These are phyloP conservation scores for Punica granatum DNA, from an alignment of 345 rosid species.

Conservation along the genomic window DNA sequence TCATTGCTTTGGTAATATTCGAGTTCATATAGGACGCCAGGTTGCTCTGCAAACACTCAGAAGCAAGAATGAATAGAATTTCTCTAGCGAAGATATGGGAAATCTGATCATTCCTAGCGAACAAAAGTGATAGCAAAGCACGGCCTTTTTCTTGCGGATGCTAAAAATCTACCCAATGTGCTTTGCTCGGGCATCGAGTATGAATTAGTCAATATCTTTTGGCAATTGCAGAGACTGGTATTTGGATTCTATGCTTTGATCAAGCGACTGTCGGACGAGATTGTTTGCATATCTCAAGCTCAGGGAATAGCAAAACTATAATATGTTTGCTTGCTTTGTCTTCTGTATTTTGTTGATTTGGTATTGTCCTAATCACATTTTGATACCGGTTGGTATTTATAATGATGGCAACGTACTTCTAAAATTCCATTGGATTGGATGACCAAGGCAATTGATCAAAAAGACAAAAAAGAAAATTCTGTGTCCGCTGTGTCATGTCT, in stretches of 20 bases:
- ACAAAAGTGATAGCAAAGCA: neutral
- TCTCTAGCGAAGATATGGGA: neutral
- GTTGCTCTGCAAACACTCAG: too few relatives aligned
- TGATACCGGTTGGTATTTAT: neutral
- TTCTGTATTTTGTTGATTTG: neutral
- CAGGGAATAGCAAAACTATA: neutral
- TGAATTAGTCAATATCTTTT: neutral
- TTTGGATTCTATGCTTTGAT: neutral
- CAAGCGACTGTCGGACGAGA: neutral
- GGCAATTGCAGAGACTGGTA: neutral
- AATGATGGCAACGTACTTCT: neutral
- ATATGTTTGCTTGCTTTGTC: neutral
- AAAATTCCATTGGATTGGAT: neutral
- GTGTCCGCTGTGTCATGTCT: too few relatives aligned
- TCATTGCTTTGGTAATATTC: neutral
- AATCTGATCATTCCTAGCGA: neutral
- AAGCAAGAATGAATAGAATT: too few relatives aligned
- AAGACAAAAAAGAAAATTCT: neutral
- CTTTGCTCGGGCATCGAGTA: neutral
- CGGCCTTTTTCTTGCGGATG: neutral
- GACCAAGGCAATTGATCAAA: neutral
- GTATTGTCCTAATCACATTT: too few relatives aligned
- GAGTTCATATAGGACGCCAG: neutral
- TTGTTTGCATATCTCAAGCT: neutral
- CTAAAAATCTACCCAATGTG: neutral